Evolutionary conservation across 805 yeast genomes (phyloP).

Genomic region (Helenozyma rhizophorensis): DNA sequence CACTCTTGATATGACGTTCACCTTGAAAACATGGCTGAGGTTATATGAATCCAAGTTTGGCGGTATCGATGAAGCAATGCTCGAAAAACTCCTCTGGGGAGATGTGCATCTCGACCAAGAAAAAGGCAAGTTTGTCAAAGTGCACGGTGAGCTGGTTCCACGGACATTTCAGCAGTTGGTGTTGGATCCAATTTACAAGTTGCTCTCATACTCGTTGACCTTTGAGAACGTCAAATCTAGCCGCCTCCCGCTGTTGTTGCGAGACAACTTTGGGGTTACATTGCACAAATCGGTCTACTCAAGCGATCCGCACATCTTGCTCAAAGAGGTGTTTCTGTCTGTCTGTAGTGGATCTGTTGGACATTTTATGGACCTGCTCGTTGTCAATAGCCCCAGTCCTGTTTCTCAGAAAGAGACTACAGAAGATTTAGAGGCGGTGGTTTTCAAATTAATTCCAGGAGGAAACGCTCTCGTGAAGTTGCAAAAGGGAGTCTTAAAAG

Average conservation of each 20-base stretch:
- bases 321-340: constrained; percentile 48
- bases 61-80: constrained; percentile 25
- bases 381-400: constrained; percentile 24
- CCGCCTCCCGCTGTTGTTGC: constrained; percentile 39
- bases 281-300: constrained; percentile 38
- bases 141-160: constrained; percentile 14
- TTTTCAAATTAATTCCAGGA: constrained; percentile 51
- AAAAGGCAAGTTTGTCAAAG: constrained; percentile 42
- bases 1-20: constrained; percentile 58
- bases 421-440: constrained; percentile 18
- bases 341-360: no score
- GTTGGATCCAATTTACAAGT: constrained; percentile 75
- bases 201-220: constrained; percentile 57
- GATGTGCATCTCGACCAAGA: constrained; percentile 47
- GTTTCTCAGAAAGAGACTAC: constrained; percentile 28
- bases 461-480: constrained; percentile 59
- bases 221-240: constrained; percentile 36
- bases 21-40: constrained; percentile 58
- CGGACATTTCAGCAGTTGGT: constrained; percentile 62
- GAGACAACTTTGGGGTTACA: constrained; percentile 43
- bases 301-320: constrained; percentile 55
- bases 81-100: constrained; percentile 73
- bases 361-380: no score
- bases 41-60: constrained; percentile 32
- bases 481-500: constrained; percentile 52